Percentiles rank a stretch among this genome's conserved stretches.
phyloP scores from a whole-genome alignment of 768 basidiomycete species.

The Termitomyces sp. region DNA sequence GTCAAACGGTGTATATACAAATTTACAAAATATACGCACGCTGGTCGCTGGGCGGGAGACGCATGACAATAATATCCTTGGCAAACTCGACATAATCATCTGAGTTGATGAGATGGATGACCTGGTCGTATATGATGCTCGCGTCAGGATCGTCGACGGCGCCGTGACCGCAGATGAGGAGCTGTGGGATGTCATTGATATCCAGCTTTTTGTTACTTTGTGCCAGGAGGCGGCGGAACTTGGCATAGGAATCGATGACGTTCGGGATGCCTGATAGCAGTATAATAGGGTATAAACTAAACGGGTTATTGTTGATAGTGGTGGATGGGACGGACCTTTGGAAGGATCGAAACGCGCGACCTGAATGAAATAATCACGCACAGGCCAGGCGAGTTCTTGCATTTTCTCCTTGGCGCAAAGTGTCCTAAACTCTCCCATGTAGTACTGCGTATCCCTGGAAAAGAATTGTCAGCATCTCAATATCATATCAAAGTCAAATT shows the following conservation, averaged over 20 bases:
- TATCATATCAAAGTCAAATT: not conserved
- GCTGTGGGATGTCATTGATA: conserved; percentile 62
- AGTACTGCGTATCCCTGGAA: conserved; percentile 71
- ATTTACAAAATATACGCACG: conserved; percentile 41
- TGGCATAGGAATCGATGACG: conserved; percentile 84
- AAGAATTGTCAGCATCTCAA: not conserved
- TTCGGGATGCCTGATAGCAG: conserved; percentile 66
- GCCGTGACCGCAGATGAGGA: conserved; percentile 86
- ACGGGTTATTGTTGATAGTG: not conserved
- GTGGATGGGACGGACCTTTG: conserved; percentile 31
- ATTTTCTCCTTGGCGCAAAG: conserved; percentile 79
- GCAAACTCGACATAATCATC: conserved; percentile 50
- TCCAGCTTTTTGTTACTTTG: conserved; percentile 37
- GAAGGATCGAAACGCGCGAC: conserved; percentile 94
- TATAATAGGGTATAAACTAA: not conserved
- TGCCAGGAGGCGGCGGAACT: conserved; percentile 69
- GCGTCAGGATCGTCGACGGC: conserved; percentile 96
- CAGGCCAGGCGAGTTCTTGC: conserved; percentile 74
- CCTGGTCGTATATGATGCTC: conserved; percentile 84
- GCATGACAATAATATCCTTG: conserved; percentile 73
- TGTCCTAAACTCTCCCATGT: conserved; percentile 85
- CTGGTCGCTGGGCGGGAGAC: conserved; percentile 80
- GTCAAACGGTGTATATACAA: not conserved
- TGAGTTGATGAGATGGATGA: conserved; percentile 56
- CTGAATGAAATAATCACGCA: conserved; percentile 84